Conservation (phyloP, 1,139 yeast genomes). For the Candida glucosophila region DNA sequence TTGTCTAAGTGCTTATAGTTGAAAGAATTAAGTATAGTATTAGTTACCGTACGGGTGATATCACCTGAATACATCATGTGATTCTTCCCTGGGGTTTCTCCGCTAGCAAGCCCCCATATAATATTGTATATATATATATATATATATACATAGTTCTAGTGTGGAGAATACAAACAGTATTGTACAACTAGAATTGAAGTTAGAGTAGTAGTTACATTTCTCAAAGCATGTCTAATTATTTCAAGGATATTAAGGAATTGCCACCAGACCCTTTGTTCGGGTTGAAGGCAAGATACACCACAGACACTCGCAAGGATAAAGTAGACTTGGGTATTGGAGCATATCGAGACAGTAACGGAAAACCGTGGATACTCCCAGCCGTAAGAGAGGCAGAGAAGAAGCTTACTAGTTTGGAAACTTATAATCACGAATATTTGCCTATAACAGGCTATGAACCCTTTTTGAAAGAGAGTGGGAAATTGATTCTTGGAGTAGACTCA, state of each 20-base stretch:
- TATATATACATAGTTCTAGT: too few relatives aligned
- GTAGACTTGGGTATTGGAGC: conserved; percentile 95
- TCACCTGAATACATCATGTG: too few relatives aligned
- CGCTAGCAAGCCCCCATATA: too few relatives aligned
- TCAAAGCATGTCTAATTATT: conserved; percentile 28
- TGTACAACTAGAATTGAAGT: too few relatives aligned
- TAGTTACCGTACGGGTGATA: too few relatives aligned
- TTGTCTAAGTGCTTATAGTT: too few relatives aligned
- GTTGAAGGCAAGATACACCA: conserved; percentile 63
- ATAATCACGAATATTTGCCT: conserved; percentile 88
- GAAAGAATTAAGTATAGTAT: too few relatives aligned
- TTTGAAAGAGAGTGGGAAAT: conserved; percentile 65
- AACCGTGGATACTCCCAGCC: conserved; percentile 90
- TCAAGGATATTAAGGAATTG: conserved; percentile 44
- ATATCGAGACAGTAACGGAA: conserved; percentile 85
- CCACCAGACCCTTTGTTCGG: conserved; percentile 83
- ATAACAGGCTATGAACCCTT: conserved; percentile 73
- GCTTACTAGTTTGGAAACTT: conserved; percentile 39
- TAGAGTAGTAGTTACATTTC: too few relatives aligned
- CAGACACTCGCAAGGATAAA: conserved; percentile 59
- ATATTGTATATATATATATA: too few relatives aligned
- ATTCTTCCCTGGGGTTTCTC: too few relatives aligned
- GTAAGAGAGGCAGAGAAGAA: conserved; percentile 66
- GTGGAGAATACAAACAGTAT: too few relatives aligned
- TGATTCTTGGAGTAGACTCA: conserved; percentile 65